Evolutionary conservation across 257 asterid species (phyloP).

Genomic region (Ballota nigra): DNA sequence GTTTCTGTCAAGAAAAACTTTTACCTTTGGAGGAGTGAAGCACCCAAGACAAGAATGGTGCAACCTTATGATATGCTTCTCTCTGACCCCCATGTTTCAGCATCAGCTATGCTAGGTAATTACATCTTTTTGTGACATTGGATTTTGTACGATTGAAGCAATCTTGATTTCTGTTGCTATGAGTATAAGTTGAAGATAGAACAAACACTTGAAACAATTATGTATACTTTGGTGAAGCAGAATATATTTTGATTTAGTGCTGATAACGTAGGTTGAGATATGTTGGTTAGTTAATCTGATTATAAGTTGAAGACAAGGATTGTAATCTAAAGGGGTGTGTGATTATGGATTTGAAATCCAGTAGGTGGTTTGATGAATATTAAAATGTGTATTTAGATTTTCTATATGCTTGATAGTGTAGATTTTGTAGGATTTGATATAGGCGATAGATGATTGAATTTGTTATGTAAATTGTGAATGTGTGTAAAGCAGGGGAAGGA

Average conservation of each 20-base stretch:
- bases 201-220: not conserved
- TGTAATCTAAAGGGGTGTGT: too few species aligned
- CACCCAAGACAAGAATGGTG: conserved; percentile 64
- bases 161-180: not conserved
- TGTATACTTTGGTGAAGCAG: conserved; percentile 10
- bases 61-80: conserved; percentile 74
- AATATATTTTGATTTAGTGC: not conserved
- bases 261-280: not conserved
- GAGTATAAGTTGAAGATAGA: not conserved
- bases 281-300: too few species aligned
- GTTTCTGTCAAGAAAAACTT: conserved; percentile 57
- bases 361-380: too few species aligned
- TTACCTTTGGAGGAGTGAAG: conserved; percentile 72
- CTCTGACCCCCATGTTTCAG: conserved; percentile 78
- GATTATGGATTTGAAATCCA: too few species aligned
- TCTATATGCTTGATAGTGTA: too few species aligned
- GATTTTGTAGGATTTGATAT: too few species aligned
- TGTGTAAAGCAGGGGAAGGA: too few species aligned
- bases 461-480: too few species aligned
- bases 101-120: conserved; percentile 65
- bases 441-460: too few species aligned
- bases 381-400: too few species aligned
- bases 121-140: not conserved
- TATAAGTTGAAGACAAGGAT: too few species aligned
- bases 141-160: not conserved